Evolutionary conservation across 768 basidiomycete species (phyloP).

Genomic region (Suillus decipiens): DNA sequence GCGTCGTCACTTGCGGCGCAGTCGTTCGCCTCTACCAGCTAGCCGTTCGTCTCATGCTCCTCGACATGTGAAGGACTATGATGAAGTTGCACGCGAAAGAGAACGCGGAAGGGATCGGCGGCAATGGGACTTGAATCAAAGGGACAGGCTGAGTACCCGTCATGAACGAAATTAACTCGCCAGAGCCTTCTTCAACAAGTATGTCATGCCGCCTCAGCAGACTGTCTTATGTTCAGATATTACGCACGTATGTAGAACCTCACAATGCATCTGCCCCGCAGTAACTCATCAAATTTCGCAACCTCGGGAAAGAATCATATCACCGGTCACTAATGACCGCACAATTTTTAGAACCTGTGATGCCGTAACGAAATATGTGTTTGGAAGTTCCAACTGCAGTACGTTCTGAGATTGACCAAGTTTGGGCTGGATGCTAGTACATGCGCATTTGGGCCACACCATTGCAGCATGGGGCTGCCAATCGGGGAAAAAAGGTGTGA

Average conservation of each 20-base stretch:
- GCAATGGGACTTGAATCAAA: conserved; percentile 52
- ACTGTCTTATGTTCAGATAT: conserved; percentile 12
- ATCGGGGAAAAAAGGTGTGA: not conserved
- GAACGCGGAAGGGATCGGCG: conserved; percentile 47
- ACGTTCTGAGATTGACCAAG: not conserved
- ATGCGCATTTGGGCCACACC: not conserved
- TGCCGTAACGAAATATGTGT: conserved; percentile 20
- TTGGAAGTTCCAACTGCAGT: conserved; percentile 12
- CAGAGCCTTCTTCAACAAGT: conserved; percentile 5
- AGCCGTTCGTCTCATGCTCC: conserved; percentile 21
- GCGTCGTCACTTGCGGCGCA: conserved; percentile 25
- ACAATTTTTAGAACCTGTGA: conserved; percentile 19
- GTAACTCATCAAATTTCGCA: conserved; percentile 7
- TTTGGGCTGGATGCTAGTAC: not conserved
- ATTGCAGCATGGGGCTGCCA: not conserved
- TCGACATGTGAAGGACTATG: conserved; percentile 27
- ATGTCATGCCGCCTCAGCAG: conserved; percentile 11
- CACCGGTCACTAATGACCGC: conserved; percentile 12
- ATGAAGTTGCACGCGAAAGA: conserved; percentile 27
- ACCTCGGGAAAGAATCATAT: conserved; percentile 13
- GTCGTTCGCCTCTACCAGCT: conserved; percentile 30
- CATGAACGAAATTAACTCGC: conserved; percentile 22
- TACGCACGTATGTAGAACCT: conserved; percentile 7
- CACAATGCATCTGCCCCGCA: conserved; percentile 6
- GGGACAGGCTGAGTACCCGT: conserved; percentile 34